These are phyloP conservation scores for Xylaria palmicola DNA, from an alignment of 495 filamentous ascomycete species.

Conservation along the genomic window DNA sequence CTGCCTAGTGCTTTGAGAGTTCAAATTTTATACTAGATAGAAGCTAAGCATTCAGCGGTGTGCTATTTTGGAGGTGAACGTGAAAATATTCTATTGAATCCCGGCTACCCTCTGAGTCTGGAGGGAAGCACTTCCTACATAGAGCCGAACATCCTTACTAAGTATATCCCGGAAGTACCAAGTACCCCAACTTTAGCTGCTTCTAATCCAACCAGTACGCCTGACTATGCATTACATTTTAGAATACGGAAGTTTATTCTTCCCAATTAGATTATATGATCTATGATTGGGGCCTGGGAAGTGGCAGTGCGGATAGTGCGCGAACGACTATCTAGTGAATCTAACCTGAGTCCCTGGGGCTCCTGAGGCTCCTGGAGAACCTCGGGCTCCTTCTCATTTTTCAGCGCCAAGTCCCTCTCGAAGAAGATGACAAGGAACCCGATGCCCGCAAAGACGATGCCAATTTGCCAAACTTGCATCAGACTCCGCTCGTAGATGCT, in stretches of 20 bases:
- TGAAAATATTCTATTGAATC: too few species aligned
- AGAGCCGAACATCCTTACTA: not conserved
- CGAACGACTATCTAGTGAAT: constrained; percentile 9
- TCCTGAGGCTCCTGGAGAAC: not conserved
- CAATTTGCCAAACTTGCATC: constrained; percentile 2
- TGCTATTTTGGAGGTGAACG: too few species aligned
- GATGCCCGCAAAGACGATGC: constrained; percentile 9
- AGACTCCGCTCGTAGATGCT: constrained; percentile 11
- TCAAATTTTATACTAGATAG: not conserved
- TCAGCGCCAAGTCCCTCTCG: constrained; percentile 12
- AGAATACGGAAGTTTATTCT: too few species aligned
- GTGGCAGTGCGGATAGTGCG: not conserved
- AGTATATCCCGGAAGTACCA: not conserved
- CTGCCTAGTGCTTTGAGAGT: not conserved
- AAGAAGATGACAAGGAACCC: constrained; percentile 11
- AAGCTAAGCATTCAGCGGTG: too few species aligned
- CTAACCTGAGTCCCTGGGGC: constrained; percentile 12
- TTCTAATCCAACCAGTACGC: not conserved
- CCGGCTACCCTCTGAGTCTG: too few species aligned
- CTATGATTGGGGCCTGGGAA: constrained; percentile 1
- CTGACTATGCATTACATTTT: not conserved
- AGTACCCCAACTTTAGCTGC: not conserved
- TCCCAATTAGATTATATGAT: not conserved
- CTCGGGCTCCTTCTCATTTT: constrained; percentile 12
- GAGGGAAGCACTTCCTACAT: not conserved